These are phyloP conservation scores for Kickxella alabastrina DNA, from an alignment of 192 early-diverging fungal species.

Conservation along the genomic window DNA sequence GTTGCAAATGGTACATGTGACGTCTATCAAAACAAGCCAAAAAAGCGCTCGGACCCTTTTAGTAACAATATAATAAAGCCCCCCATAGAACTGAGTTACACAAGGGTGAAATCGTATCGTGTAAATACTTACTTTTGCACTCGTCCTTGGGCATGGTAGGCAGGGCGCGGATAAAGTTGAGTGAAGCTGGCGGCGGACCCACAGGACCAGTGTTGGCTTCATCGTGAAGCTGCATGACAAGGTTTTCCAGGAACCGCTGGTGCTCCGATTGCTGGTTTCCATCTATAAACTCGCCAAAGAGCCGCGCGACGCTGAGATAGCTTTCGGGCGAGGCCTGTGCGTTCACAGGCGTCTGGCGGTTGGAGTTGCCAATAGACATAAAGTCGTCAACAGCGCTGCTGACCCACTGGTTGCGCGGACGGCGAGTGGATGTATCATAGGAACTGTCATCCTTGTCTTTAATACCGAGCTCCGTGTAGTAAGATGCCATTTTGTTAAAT, in stretches of 20 bases:
- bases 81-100: no score
- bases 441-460: slow-evolving; percentile 31
- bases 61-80: no score
- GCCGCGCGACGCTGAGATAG: slow-evolving; percentile 34
- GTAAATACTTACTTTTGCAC: slow-evolving; percentile 21
- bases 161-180: slow-evolving; percentile 36
- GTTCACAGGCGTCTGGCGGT: slow-evolving; percentile 34
- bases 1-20: slow-evolving; percentile 35
- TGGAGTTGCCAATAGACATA: slow-evolving; percentile 28
- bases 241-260: slow-evolving; percentile 38
- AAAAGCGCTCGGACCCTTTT: no score
- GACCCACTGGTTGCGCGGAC: slow-evolving; percentile 32
- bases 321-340: slow-evolving; percentile 33
- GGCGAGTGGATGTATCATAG: slow-evolving; percentile 3
- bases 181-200: slow-evolving; percentile 48
- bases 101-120: no score
- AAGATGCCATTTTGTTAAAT: slow-evolving; percentile 45
- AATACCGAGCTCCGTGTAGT: slow-evolving; percentile 32
- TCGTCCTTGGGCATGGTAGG: slow-evolving; percentile 10
- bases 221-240: slow-evolving; percentile 42
- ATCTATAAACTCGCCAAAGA: slow-evolving; percentile 40
- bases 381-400: slow-evolving; percentile 39
- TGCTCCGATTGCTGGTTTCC: slow-evolving; percentile 18
- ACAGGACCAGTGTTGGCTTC: slow-evolving; percentile 29
- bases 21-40: background rate